Conservation (phyloP, 2,329 filamentous ascomycete genomes). For the Chrysoporthe austroafricana region DNA sequence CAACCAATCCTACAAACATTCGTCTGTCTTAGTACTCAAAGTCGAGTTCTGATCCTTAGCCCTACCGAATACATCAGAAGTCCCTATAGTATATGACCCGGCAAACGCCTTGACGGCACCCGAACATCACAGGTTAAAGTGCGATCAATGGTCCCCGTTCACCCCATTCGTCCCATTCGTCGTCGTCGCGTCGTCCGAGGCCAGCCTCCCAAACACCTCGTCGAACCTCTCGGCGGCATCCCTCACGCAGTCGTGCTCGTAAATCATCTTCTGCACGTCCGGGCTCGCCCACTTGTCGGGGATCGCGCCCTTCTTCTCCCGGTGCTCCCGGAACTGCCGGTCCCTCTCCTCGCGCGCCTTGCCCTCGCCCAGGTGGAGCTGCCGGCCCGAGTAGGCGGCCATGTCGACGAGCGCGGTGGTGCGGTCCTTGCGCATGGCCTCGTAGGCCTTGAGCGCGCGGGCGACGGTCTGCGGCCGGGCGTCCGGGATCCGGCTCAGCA, state of each 20-base stretch:
- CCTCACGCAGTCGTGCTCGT: slow-evolving; percentile 64
- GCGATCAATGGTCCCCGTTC: neutral
- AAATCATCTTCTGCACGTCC: slow-evolving; percentile 69
- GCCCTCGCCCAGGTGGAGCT: slow-evolving; percentile 62
- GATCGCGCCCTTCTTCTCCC: slow-evolving; percentile 51
- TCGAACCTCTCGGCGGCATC: slow-evolving; percentile 58
- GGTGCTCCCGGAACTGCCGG: slow-evolving; percentile 56
- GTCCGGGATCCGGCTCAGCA: slow-evolving; percentile 47
- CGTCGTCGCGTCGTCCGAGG: neutral
- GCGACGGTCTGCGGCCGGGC: slow-evolving; percentile 44
- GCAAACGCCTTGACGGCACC: neutral
- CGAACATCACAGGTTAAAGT: neutral
- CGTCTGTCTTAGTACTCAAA: no score
- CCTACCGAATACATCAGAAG: neutral
- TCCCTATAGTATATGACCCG: neutral
- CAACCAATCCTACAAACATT: no score
- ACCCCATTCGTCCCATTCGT: slow-evolving; percentile 11
- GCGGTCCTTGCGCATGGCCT: slow-evolving; percentile 59
- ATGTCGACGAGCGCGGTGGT: slow-evolving; percentile 57
- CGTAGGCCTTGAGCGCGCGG: slow-evolving; percentile 58
- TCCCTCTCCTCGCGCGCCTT: slow-evolving; percentile 63
- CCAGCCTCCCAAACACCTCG: slow-evolving; percentile 44
- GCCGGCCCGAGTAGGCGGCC: slow-evolving; percentile 56
- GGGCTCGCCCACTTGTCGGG: slow-evolving; percentile 74
- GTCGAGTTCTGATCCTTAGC: neutral